These are phyloP conservation scores for Neonectria faginata DNA, from an alignment of 2,329 filamentous ascomycete species.

Conservation along the genomic window DNA sequence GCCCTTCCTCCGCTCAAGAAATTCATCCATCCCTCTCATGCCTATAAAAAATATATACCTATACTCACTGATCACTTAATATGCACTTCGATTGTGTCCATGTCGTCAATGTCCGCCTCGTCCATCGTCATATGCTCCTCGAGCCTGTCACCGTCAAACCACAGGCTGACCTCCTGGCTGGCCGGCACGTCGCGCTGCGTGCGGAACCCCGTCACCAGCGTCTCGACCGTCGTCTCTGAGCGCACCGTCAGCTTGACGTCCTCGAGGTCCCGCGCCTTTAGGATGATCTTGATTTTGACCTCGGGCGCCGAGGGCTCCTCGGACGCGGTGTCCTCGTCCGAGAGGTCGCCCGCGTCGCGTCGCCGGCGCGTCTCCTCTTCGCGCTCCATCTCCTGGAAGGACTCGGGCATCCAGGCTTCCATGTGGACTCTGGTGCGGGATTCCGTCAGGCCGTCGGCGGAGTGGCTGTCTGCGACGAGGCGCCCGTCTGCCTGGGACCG, in stretches of 20 bases:
- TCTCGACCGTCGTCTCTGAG: constrained; percentile 68
- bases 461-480: constrained; percentile 51
- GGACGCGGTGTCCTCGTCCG: constrained; percentile 49
- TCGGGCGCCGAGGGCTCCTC: constrained; percentile 37
- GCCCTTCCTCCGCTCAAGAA: constrained; percentile 21
- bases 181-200: constrained; percentile 62
- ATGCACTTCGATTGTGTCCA: constrained; percentile 81
- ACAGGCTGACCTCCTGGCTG: constrained; percentile 68
- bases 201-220: constrained; percentile 72
- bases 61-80: constrained; percentile 60
- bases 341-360: constrained; percentile 55
- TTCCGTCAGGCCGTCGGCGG: constrained; percentile 59
- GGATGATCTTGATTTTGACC: constrained; percentile 61
- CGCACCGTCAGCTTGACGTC: constrained; percentile 64
- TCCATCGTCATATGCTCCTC: constrained; percentile 69
- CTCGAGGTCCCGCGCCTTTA: constrained; percentile 65
- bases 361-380: constrained; percentile 61
- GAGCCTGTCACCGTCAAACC: constrained; percentile 81
- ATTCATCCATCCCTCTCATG: constrained; percentile 3
- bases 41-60: not conserved
- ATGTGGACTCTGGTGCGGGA: constrained; percentile 73
- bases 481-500: constrained; percentile 56
- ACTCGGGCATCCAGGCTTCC: constrained; percentile 79
- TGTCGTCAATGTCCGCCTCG: constrained; percentile 78
- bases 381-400: constrained; percentile 63